Conservation (phyloP, 129 eudicot species). For the Apium graveolens region DNA sequence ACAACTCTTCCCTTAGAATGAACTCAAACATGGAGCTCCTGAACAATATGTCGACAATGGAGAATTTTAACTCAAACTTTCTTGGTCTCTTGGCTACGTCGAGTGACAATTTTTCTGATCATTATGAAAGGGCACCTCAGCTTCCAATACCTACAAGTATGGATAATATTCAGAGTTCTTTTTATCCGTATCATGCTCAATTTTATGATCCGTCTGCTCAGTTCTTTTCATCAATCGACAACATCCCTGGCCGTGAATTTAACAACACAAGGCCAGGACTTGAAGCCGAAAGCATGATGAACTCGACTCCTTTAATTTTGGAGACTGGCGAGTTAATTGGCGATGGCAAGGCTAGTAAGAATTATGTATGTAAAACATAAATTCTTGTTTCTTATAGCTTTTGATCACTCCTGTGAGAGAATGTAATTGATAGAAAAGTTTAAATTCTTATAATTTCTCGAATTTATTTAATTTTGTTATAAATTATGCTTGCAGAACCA, state of each 20-base stretch:
- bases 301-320: slow-evolving; percentile 22
- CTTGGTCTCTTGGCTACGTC: slow-evolving; percentile 33
- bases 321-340: slow-evolving; percentile 21
- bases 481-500: slow-evolving; percentile 25
- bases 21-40: slow-evolving; percentile 44
- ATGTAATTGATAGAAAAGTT: not conserved
- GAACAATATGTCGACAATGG: slow-evolving; percentile 27
- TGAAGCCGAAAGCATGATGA: slow-evolving; percentile 20
- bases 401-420: not conserved
- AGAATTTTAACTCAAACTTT: slow-evolving; percentile 27
- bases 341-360: slow-evolving; percentile 26
- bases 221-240: slow-evolving; percentile 12
- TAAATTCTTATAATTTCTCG: not conserved
- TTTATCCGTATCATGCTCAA: slow-evolving; percentile 15
- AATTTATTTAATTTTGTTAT: not conserved
- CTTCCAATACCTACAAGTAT: slow-evolving; percentile 15
- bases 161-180: slow-evolving; percentile 21
- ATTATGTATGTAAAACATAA: slow-evolving; percentile 13
- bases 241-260: slow-evolving; percentile 18
- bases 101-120: slow-evolving; percentile 18
- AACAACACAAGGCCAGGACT: slow-evolving; percentile 9
- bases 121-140: slow-evolving; percentile 20
- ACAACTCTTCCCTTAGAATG: not conserved
- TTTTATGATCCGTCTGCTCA: slow-evolving; percentile 27
- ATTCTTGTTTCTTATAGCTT: not conserved